These are phyloP conservation scores for Brasenia schreberi DNA, from an alignment of 164 flowering plant species.

Conservation along the genomic window DNA sequence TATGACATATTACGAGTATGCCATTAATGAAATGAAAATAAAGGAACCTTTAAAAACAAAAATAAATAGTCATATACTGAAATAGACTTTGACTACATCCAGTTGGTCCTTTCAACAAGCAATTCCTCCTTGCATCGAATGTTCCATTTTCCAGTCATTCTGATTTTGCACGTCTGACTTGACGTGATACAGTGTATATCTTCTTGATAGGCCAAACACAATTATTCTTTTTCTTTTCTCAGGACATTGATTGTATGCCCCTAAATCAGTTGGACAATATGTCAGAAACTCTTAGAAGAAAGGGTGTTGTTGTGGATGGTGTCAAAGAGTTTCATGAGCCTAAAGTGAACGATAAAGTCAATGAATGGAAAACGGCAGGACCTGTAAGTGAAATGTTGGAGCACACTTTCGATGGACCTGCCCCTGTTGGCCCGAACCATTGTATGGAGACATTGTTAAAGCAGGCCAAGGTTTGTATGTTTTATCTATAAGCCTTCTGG, in stretches of 20 bases:
- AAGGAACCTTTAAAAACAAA: too few species aligned
- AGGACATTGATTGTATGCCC: constrained; percentile 79
- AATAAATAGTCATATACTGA: too few species aligned
- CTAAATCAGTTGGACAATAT: constrained; percentile 37
- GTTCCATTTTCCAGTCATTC: background rate
- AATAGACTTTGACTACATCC: too few species aligned
- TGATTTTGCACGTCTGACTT: background rate
- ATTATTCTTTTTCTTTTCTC: constrained; percentile 6
- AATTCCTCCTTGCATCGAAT: too few species aligned
- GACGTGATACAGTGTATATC: background rate
- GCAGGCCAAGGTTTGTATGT: constrained; percentile 26
- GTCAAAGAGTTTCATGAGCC: constrained; percentile 27
- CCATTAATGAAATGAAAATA: too few species aligned
- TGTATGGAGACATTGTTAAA: constrained; percentile 22
- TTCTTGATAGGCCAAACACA: background rate
- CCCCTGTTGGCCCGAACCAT: constrained; percentile 22
- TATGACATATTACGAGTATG: too few species aligned
- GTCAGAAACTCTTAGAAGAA: constrained; percentile 38
- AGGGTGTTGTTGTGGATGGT: constrained; percentile 18
- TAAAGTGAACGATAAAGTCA: constrained; percentile 17
- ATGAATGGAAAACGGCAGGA: constrained; percentile 18
- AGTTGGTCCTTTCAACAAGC: too few species aligned
- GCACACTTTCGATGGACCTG: constrained; percentile 10
- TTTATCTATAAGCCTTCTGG: too few species aligned
- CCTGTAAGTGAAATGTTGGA: constrained; percentile 20